These are phyloP conservation scores for Beauveria caledonica DNA, from an alignment of 2,329 filamentous ascomycete genomes.

Conservation along the genomic window DNA sequence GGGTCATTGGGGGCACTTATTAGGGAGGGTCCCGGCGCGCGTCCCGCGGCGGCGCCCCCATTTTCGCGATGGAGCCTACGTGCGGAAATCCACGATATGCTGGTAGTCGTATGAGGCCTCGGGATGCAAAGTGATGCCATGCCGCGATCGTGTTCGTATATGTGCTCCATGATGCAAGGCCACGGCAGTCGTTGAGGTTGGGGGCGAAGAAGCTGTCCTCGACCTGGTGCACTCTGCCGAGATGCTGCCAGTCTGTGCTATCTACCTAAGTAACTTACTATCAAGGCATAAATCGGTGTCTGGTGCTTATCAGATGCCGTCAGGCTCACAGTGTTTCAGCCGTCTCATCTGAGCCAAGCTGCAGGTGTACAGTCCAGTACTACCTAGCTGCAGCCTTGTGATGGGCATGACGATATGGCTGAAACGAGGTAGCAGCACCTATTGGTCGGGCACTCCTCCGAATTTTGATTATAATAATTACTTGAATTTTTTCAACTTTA, in stretches of 20 bases:
- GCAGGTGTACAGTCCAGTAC: background rate
- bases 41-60: background rate
- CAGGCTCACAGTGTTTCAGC: background rate
- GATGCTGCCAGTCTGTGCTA: background rate
- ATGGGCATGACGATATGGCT: background rate
- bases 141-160: background rate
- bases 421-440: background rate
- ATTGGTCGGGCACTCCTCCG: background rate
- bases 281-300: background rate
- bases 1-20: no score
- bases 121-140: background rate
- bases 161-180: background rate
- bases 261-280: background rate
- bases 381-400: background rate
- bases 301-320: background rate
- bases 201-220: no score
- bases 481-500: background rate
- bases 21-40: background rate
- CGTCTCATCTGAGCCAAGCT: background rate
- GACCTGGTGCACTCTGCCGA: background rate
- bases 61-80: background rate
- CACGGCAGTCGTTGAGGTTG: no score
- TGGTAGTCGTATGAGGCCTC: no score
- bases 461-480: background rate
- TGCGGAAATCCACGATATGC: no score